Evolutionary conservation across 169 alveolate species (phyloP), one percentile per base, ranked within the genome.

Genomic region (Besnoitia besnoiti): DNA sequence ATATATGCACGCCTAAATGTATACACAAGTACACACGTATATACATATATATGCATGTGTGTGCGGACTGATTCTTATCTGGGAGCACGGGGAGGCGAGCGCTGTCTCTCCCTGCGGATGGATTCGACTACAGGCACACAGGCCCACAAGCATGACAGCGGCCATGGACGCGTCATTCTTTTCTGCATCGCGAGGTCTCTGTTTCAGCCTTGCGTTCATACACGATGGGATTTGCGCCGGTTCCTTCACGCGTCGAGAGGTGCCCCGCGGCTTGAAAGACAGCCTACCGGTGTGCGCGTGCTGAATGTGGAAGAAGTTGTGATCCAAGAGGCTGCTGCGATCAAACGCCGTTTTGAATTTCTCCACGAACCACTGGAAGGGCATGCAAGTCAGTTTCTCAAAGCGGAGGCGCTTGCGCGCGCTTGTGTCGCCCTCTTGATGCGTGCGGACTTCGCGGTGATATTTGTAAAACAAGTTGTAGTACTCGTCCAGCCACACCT

Each of bases 401-500:
- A 80, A 89, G 8, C 93, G 89, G 46, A 92, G 67, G 3, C 24
- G 40, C 42, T 24, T 61, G 7, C 93, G 89, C 19, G 8, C 39
- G 0, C 24, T 5, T 4, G 88, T 8, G 37, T 85, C 93, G 24
- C 90, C 93, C 35, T 92, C 91, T 24, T 37, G 49, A 39, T 51
- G 91, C 39, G n/a, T 47, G 7, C 92, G 90, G 3, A 51, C 93
- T 77, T 92, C 93, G n/a, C 51, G 85, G 67, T 85, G 93, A 40
- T 73, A 77, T 33, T 79, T 40, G 59, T 59, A 62, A 51, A 93
- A 93, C 39, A 76, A 42, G 21, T 8, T 27, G 87, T 93, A 93
- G 50, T 93, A 93, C 33, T 93, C 94, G 39, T 93, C 95, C 33
- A 93, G 84, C 95, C 95, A 93, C 8, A 90, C 94, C 50, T 82